Conservation (phyloP, 2,329 filamentous ascomycete species). For the Aspergillus pseudoglaucus region DNA sequence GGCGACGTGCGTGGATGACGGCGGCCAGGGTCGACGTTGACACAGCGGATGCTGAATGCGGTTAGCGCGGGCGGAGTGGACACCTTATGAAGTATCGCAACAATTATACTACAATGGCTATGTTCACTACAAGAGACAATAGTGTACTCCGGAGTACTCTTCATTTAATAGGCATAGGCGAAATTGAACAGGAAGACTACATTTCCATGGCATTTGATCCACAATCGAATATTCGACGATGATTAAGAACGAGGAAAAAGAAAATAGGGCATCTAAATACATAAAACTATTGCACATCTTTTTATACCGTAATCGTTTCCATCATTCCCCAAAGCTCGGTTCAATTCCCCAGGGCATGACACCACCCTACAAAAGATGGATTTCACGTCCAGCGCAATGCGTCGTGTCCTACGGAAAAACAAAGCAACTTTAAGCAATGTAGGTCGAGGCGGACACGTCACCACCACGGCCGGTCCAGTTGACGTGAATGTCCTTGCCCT, state of each 20-base stretch:
- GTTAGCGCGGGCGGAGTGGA: conserved; percentile 10
- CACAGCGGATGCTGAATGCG: conserved; percentile 6
- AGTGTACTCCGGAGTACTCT: not conserved
- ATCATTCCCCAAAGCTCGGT: conserved; percentile 11
- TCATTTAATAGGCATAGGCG: not conserved
- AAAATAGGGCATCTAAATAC: conserved; percentile 18
- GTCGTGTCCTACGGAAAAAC: conserved; percentile 8
- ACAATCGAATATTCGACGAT: not conserved
- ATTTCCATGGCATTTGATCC: not conserved
- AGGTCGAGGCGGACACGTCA: conserved; percentile 94
- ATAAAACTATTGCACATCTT: conserved; percentile 10
- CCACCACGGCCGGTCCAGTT: conserved; percentile 99
- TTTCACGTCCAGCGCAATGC: conserved; percentile 22
- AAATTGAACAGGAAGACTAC: not conserved
- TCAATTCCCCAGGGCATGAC: not conserved
- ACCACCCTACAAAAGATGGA: not conserved
- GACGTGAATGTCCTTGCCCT: conserved; percentile 87
- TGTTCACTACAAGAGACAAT: not conserved
- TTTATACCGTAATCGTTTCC: conserved; percentile 17
- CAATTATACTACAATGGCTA: too few relatives aligned
- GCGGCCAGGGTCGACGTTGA: not conserved
- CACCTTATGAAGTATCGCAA: not conserved
- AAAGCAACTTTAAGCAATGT: conserved; percentile 68
- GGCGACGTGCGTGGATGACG: conserved; percentile 6
- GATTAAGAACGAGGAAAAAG: not conserved